Evolutionary conservation across 768 basidiomycete species (phyloP), one percentile per base, ranked within the genome.

Genomic region (Zangia roseola): DNA sequence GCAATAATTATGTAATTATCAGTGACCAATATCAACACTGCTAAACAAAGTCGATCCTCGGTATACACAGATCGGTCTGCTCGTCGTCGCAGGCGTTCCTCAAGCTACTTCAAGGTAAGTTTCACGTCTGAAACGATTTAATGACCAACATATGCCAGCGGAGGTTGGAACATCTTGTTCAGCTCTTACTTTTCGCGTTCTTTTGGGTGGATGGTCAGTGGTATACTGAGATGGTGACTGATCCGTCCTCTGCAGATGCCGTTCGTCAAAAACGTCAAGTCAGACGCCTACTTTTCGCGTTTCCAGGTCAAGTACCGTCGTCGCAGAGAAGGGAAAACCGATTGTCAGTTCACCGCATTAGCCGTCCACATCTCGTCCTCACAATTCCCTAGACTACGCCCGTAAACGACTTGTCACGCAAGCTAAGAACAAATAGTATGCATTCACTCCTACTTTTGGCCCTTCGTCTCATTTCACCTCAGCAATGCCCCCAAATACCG

Each of bases 261-360:
- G 53, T 98, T 97, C 82, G 88, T 97, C 79, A 97, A 97, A 78
- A 86, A 88, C 60, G 71, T 94, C 78, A 97, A 99, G 81, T 90
- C 91, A 65, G 83, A 84, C 70, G 91, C 95, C 64, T 97, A 97
- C 86, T 97, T 92, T 78, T 97, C 94, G 54, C 86, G 94, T 56
- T 97, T 88, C 81, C 93, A 97, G 78, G 94, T 98, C 64, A 98
- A 98, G 79, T 97, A 97, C 75, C 90, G 95, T 69, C 80, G 97
- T 67, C 80, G 97, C 59, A 85, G 94, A 69, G 97, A 99, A 77
- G 97, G 97, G 52, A 98, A 95, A 80, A 99, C 97, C 53, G 97
- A 99, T 69, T 99, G 91, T 91, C 52, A 62, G 84, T 71, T 30
- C n/a, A n/a, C 20, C 25, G 16, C 40, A 13, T 49, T 43, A 14